A percentile compares a stretch with the other conserved stretches of the same genome.
Conservation (phyloP, 345 rosid species). For the Noccaea caerulescens region DNA sequence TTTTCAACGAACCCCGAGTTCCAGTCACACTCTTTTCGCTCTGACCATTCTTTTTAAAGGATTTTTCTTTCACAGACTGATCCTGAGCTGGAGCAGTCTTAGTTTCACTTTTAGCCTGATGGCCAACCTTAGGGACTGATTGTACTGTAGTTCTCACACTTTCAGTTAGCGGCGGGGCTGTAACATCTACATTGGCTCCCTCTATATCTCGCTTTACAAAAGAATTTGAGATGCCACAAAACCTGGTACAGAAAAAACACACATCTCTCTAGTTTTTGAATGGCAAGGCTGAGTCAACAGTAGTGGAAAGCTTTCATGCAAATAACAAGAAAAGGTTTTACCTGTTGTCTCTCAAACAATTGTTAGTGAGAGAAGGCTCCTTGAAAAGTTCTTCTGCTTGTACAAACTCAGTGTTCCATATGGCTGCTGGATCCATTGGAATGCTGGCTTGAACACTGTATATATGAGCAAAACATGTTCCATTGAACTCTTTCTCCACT, state of each 20-base stretch:
- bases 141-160: conserved; percentile 44
- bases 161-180: conserved; percentile 44
- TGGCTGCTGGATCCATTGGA: conserved; percentile 79
- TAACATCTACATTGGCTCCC: conserved; percentile 46
- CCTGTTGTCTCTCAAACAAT: conserved; percentile 96
- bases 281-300: conserved; percentile 20
- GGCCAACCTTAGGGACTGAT: conserved; percentile 46
- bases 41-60: conserved; percentile 53
- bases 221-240: conserved; percentile 74
- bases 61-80: conserved; percentile 53
- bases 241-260: conserved; percentile 54
- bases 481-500: conserved; percentile 73
- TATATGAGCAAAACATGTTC: conserved; percentile 66
- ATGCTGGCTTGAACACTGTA: conserved; percentile 85
- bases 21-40: conserved; percentile 51
- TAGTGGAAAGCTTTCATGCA: conserved; percentile 8
- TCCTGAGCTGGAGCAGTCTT: conserved; percentile 41
- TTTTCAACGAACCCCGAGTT: conserved; percentile 62
- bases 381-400: conserved; percentile 87
- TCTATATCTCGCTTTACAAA: conserved; percentile 61
- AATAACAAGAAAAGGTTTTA: conserved; percentile 35
- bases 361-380: conserved; percentile 57
- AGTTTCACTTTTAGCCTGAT: conserved; percentile 50
- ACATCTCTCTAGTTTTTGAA: conserved; percentile 7
- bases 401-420: conserved; percentile 87